Conservation (phyloP, 306 rosid genomes). For the Fagus crenata region DNA sequence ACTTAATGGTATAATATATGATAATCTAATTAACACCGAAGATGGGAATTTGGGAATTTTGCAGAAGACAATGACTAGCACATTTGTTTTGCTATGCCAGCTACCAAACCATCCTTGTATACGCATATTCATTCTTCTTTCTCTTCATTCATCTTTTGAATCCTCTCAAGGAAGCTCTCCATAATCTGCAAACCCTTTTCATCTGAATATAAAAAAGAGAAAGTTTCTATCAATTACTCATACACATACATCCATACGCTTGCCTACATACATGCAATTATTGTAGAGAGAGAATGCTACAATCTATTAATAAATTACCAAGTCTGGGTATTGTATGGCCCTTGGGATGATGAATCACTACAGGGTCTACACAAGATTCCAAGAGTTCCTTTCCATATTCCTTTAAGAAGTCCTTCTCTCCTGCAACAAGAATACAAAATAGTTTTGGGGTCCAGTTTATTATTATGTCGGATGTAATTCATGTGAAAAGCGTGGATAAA, state of each 20-base stretch:
- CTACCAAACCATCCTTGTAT: neutral
- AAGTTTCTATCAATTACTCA: neutral
- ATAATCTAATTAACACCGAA: too few species aligned
- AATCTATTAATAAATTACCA: constrained; percentile 32
- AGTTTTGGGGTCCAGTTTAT: too few species aligned
- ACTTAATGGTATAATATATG: too few species aligned
- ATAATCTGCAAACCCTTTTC: constrained; percentile 45
- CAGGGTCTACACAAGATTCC: constrained; percentile 54
- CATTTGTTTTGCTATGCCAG: neutral
- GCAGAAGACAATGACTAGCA: too few species aligned
- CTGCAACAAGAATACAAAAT: constrained; percentile 21
- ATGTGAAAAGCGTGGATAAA: too few species aligned
- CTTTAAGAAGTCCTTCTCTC: constrained; percentile 75
- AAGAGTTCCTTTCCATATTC: constrained; percentile 50
- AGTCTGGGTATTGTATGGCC: constrained; percentile 84
- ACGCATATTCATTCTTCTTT: constrained; percentile 15
- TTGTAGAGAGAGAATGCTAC: neutral
- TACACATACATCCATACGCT: neutral
- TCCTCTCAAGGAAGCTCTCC: constrained; percentile 50
- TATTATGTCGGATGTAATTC: too few species aligned
- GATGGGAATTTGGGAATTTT: too few species aligned
- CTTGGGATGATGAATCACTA: constrained; percentile 70
- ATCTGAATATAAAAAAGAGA: constrained; percentile 35
- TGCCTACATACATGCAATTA: neutral
- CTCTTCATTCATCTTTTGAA: constrained; percentile 33